Evolutionary conservation across 495 filamentous ascomycete species (phyloP).

Genomic region (Xylaria flabelliformis): DNA sequence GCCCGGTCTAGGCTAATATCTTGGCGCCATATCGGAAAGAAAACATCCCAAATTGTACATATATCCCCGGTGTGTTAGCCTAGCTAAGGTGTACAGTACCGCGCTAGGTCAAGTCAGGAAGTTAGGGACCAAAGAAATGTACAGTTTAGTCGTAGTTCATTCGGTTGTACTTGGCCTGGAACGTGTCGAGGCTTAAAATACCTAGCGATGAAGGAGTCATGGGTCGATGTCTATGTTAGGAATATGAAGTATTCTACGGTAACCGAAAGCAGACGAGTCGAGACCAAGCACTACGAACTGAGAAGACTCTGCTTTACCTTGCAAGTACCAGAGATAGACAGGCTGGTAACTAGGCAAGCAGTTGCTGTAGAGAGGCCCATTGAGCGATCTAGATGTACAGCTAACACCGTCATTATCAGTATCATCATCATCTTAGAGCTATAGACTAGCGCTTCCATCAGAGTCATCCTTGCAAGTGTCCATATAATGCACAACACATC

Average conservation of each 20-base stretch:
- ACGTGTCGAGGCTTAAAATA: background rate
- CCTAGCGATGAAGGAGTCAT: background rate
- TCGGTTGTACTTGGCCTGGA: background rate
- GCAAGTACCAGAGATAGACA: background rate
- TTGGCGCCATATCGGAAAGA: constrained; percentile 12
- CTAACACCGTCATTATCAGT: background rate
- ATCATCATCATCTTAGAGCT: background rate
- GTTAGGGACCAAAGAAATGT: background rate
- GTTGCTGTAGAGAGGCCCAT: background rate
- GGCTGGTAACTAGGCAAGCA: background rate
- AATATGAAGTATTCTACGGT: background rate
- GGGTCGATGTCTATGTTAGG: background rate
- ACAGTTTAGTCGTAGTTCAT: background rate
- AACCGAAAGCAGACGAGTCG: background rate
- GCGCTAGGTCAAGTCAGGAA: background rate
- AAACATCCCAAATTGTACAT: background rate
- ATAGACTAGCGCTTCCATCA: background rate
- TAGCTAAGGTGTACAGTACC: background rate
- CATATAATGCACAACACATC: constrained; percentile 12
- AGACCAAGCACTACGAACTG: background rate
- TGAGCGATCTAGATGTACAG: background rate
- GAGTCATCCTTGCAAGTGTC: background rate
- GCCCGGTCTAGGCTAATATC: constrained; percentile 13
- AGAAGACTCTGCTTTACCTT: background rate
- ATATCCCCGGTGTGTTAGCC: background rate